Evolutionary conservation across 768 basidiomycete species (phyloP), one percentile per base, ranked within the genome.

Genomic region (Agrocybe praecox): DNA sequence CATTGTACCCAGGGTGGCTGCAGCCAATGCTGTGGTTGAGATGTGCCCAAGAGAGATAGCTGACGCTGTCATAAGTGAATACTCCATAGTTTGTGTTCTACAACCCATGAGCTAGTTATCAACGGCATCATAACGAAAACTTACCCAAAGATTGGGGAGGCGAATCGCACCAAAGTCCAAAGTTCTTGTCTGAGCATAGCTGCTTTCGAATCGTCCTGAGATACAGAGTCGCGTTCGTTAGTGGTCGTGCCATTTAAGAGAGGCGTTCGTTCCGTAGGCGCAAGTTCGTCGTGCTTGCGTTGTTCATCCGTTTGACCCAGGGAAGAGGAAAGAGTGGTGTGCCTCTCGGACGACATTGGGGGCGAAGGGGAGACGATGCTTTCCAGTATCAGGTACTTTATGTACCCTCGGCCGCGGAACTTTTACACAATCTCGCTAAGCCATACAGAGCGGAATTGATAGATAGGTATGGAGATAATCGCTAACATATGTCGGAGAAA

Each of bases 41-140:
- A 97, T 72, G 70, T 98, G 96, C 0, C 96, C 96, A 21, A 96
- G 90, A 10, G 87, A 88, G 32, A 98, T 71, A 45, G 96, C 92
- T 11, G 92, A 87, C 4, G 87, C 87, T 34, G 96, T 78, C 47
- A 93, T 82, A 32, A 98, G 83, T 9, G 89, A 91, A 69, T 91
- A 96, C 68, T 98, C 96, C 18, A 92, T 79, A n/a, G 93, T 47
- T 59, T 92, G 89, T 3, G 92, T 88, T 2, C 92, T 92, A 17
- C n/a, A 46, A 45, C 18, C 7, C 14, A 40, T 21, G 61, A 59
- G 49, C 17, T 5, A 46, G 12, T 36, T 43, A 32, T 46, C 17
- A n/a, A 46, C n/a, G 21, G 12, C 2, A 36, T 15, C 5, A 51
- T 14, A 36, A 8, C 17, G 40, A 49, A 29, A 14, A 76, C 83